Conservation (phyloP, 768 basidiomycete species). For the Panaeolus cyanescens region DNA sequence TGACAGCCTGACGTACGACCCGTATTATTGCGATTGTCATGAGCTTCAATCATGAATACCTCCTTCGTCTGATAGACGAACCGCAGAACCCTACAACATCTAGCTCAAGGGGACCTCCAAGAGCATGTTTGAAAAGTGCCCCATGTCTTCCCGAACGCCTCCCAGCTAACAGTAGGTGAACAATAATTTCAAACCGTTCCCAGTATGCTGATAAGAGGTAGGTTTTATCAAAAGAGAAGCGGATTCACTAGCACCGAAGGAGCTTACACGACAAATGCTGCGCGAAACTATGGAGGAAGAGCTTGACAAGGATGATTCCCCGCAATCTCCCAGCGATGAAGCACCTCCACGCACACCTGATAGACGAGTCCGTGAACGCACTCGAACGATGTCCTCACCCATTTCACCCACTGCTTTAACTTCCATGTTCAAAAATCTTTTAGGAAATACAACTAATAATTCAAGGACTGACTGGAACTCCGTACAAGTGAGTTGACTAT, state of each 20-base stretch:
- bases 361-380: background rate
- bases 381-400: conserved; percentile 18
- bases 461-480: background rate
- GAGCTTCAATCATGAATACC: conserved; percentile 58
- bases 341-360: conserved; percentile 10
- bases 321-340: conserved; percentile 12
- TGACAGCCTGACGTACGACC: conserved; percentile 2
- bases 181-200: background rate
- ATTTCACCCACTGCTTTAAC: conserved; percentile 25
- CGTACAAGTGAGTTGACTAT: background rate
- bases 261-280: conserved; percentile 54
- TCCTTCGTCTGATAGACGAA: conserved; percentile 35
- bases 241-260: conserved; percentile 52
- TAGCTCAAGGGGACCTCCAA: conserved; percentile 18
- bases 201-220: conserved; percentile 25
- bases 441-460: background rate
- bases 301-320: conserved; percentile 24
- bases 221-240: conserved; percentile 79
- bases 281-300: conserved; percentile 20
- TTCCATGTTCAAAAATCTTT: background rate
- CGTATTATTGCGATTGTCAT: conserved; percentile 13
- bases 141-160: conserved; percentile 71
- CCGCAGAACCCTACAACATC: conserved; percentile 18
- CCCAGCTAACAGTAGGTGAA: conserved; percentile 58
- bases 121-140: conserved; percentile 45